Evolutionary conservation across 108 stramenopile genomes (phyloP).

Genomic region (Epithemia pelagica): DNA sequence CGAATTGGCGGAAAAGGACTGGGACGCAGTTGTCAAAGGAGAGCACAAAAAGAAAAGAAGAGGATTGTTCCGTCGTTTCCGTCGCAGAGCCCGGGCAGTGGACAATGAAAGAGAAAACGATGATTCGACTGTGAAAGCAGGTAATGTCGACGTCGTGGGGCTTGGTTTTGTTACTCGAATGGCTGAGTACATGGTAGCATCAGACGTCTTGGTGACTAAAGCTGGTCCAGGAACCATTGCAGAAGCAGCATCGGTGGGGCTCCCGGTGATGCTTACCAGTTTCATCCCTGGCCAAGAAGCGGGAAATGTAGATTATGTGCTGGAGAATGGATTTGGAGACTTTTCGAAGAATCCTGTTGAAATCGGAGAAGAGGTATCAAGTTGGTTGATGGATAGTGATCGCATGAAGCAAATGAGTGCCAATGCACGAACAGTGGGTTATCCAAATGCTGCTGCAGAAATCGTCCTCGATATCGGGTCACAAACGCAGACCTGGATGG

Average conservation of each 20-base stretch:
- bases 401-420: constrained; percentile 45
- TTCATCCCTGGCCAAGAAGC: constrained; percentile 85
- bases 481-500: constrained; percentile 52
- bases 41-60: constrained; percentile 2
- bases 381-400: constrained; percentile 59
- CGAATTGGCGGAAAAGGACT: constrained; percentile 56
- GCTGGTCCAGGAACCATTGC: constrained; percentile 98
- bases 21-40: constrained; percentile 39
- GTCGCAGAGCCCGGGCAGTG: constrained; percentile 2
- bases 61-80: constrained; percentile 7
- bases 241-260: constrained; percentile 85
- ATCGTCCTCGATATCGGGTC: constrained; percentile 71
- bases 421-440: constrained; percentile 46
- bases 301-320: constrained; percentile 78
- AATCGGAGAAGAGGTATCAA: constrained; percentile 42
- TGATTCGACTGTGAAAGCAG: constrained; percentile 10
- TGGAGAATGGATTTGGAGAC: constrained; percentile 71
- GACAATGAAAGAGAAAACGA: constrained; percentile 8
- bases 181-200: constrained; percentile 94
- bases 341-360: constrained; percentile 45
- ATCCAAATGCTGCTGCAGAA: constrained; percentile 74
- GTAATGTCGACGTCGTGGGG: constrained; percentile 66
- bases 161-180: constrained; percentile 92
- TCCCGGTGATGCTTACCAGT: constrained; percentile 89
- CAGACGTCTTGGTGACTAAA: constrained; percentile 88